Evolutionary conservation across 2,329 filamentous ascomycete genomes (phyloP).

Genomic region (Ophiostoma montium): DNA sequence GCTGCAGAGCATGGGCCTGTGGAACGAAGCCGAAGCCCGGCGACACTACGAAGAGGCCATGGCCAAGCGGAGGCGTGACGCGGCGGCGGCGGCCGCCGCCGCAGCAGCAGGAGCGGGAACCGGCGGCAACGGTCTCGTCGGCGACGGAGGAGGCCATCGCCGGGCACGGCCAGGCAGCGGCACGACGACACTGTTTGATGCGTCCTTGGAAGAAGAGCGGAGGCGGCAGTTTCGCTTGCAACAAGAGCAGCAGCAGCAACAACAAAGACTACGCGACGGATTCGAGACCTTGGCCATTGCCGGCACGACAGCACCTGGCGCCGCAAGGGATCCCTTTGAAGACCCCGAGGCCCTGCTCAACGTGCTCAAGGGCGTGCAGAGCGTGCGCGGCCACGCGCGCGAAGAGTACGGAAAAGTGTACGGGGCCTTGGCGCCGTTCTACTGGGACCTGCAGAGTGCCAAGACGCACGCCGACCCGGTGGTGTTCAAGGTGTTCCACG

Average conservation of each 20-base stretch:
- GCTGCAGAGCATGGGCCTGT: constrained; percentile 74
- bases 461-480: constrained; percentile 65
- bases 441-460: constrained; percentile 62
- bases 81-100: constrained; percentile 21
- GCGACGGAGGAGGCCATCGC: constrained; percentile 8
- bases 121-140: neutral
- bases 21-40: constrained; percentile 80
- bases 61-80: constrained; percentile 43
- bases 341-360: constrained; percentile 53
- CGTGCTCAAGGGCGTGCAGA: constrained; percentile 56
- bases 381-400: constrained; percentile 69
- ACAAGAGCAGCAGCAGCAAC: constrained; percentile 23
- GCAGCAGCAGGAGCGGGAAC: constrained; percentile 8
- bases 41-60: constrained; percentile 63
- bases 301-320: constrained; percentile 11
- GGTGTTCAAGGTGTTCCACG: constrained; percentile 73
- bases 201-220: constrained; percentile 49
- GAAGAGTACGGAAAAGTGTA: constrained; percentile 88
- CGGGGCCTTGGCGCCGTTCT: constrained; percentile 76
- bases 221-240: constrained; percentile 12
- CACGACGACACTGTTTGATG: constrained; percentile 59
- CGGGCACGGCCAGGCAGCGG: constrained; percentile 14
- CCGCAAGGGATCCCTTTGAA: constrained; percentile 30
- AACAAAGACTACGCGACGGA: constrained; percentile 13
- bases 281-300: constrained; percentile 63